phyloP scores from a whole-genome alignment of 305 asterid genomes.

The Fraxinus xanthoxyloides region DNA sequence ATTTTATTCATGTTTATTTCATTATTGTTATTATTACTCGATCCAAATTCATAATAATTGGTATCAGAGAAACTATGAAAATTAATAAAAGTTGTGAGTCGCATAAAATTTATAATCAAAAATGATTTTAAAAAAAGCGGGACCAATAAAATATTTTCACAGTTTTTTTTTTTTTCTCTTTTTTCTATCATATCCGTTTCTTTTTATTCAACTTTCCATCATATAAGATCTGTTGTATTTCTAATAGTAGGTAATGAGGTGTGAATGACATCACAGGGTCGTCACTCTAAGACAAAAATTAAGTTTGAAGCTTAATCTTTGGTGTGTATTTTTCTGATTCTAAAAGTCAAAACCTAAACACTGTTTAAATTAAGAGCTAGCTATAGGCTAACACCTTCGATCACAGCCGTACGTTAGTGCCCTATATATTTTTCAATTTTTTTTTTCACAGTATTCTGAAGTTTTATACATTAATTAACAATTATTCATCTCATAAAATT shows the following conservation, averaged over 20 bases:
- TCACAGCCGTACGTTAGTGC: constrained; percentile 12
- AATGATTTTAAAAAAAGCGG: neutral
- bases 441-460: neutral
- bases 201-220: neutral
- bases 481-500: neutral
- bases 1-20: too few species aligned
- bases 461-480: neutral
- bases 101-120: neutral
- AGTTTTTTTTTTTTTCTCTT: neutral
- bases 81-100: neutral
- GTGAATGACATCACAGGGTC: constrained; percentile 17
- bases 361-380: neutral
- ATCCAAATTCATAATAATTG: too few species aligned
- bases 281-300: neutral
- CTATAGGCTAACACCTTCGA: constrained; percentile 3
- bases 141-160: neutral
- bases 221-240: neutral
- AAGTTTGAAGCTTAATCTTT: constrained; percentile 31
- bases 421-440: neutral
- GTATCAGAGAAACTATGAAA: neutral
- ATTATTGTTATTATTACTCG: too few species aligned
- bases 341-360: constrained; percentile 34
- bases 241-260: neutral
- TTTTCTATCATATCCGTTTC: neutral
- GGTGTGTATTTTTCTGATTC: constrained; percentile 36